Evolutionary conservation across 305 asterid genomes (phyloP).

Genomic region (Fraxinus ornus): DNA sequence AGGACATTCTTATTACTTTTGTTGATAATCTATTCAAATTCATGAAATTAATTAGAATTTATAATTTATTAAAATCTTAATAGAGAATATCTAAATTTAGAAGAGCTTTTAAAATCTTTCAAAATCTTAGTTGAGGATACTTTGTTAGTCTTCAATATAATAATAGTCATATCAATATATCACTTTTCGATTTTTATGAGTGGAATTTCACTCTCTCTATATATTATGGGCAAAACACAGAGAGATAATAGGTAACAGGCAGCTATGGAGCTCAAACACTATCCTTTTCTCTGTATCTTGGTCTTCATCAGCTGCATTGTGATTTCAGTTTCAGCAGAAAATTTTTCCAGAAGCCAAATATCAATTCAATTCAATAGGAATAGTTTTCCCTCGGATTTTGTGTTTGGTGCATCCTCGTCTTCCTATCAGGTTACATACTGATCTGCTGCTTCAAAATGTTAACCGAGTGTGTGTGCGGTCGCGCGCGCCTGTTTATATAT

Average conservation of each 20-base stretch:
- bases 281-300: neutral
- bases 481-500: neutral
- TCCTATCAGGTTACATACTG: conserved; percentile 44
- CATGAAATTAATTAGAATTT: too few species aligned
- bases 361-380: conserved; percentile 30
- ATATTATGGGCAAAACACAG: neutral
- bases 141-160: too few species aligned
- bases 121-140: too few species aligned
- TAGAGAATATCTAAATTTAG: too few species aligned
- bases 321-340: neutral
- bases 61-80: too few species aligned
- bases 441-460: neutral
- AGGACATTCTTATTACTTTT: neutral
- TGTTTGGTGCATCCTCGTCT: conserved; percentile 56
- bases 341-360: neutral
- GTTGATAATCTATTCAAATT: too few species aligned
- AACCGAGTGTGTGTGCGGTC: too few species aligned
- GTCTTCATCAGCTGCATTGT: neutral
- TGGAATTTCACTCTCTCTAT: neutral
- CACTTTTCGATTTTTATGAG: neutral
- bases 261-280: neutral
- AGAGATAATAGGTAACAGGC: neutral
- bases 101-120: neutral
- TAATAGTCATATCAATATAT: neutral
- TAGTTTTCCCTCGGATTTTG: conserved; percentile 43